Evolutionary conservation across 2,329 filamentous ascomycete species (phyloP).

Genomic region (Aspergillus chevalieri): DNA sequence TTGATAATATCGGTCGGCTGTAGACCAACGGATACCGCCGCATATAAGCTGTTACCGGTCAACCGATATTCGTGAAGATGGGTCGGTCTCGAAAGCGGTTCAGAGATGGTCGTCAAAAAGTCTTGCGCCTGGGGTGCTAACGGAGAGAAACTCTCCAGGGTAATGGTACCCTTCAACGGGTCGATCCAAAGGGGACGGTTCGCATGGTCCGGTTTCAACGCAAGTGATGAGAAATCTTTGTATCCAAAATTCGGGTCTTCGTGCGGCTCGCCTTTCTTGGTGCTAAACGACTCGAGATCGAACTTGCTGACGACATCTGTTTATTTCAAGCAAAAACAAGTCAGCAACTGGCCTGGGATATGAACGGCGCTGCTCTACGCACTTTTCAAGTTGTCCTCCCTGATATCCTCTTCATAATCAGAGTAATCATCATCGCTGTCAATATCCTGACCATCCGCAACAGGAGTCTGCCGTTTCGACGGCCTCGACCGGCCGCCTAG

Average conservation of each 20-base stretch:
- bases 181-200: slow-evolving; percentile 94
- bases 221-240: slow-evolving; percentile 74
- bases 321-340: slow-evolving; percentile 6
- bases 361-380: slow-evolving; percentile 15
- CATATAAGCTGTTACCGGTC: slow-evolving; percentile 88
- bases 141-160: slow-evolving; percentile 89
- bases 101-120: slow-evolving; percentile 91
- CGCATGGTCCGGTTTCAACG: slow-evolving; percentile 79
- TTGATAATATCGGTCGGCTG: slow-evolving; percentile 84
- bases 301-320: slow-evolving; percentile 48
- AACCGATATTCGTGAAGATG: slow-evolving; percentile 92
- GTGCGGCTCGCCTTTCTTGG: slow-evolving; percentile 38
- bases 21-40: slow-evolving; percentile 90
- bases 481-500: slow-evolving; percentile 39
- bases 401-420: slow-evolving; percentile 45
- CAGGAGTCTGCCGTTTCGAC: slow-evolving; percentile 44
- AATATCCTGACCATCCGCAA: slow-evolving; percentile 34
- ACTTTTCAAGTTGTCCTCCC: slow-evolving; percentile 45
- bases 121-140: slow-evolving; percentile 82
- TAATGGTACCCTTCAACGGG: slow-evolving; percentile 76
- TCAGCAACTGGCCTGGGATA: slow-evolving; percentile 16
- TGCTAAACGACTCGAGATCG: slow-evolving; percentile 47
- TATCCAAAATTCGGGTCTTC: slow-evolving; percentile 54
- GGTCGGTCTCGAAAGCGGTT: slow-evolving; percentile 81
- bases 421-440: slow-evolving; percentile 55